Evolutionary conservation across 2,329 filamentous ascomycete genomes (phyloP).

Genomic region (Stachybotrys elegans): DNA sequence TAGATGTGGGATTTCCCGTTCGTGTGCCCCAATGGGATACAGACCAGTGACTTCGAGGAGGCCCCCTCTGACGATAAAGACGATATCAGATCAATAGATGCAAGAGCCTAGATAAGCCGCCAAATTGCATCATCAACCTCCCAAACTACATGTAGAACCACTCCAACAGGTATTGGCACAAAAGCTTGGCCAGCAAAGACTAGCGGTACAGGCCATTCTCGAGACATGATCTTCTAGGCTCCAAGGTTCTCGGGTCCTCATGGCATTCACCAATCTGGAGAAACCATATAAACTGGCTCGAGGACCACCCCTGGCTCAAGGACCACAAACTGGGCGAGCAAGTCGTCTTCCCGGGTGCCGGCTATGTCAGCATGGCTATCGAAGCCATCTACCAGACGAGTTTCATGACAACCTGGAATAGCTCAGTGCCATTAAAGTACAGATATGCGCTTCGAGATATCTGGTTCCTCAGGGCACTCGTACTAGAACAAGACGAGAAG

Average conservation of each 20-base stretch:
- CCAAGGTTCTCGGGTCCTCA: conserved; percentile 23
- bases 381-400: conserved; percentile 29
- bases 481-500: background rate
- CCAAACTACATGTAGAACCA: conserved; percentile 43
- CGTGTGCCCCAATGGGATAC: too few species aligned
- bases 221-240: conserved; percentile 37
- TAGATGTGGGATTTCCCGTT: too few species aligned
- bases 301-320: conserved; percentile 34
- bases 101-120: background rate
- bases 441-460: conserved; percentile 6
- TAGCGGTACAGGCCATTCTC: conserved; percentile 29
- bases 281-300: conserved; percentile 25
- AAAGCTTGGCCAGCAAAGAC: conserved; percentile 29
- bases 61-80: too few species aligned
- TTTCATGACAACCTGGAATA: background rate
- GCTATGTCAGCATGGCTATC: conserved; percentile 33
- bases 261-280: conserved; percentile 30
- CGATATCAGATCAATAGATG: conserved; percentile 6
- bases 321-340: conserved; percentile 37
- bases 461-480: background rate
- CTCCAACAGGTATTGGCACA: conserved; percentile 36
- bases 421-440: background rate
- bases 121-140: conserved; percentile 26
- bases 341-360: conserved; percentile 34
- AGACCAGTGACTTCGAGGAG: too few species aligned